Conservation (phyloP, 2,329 filamentous ascomycete species). For the Fusarium sublunatum region DNA sequence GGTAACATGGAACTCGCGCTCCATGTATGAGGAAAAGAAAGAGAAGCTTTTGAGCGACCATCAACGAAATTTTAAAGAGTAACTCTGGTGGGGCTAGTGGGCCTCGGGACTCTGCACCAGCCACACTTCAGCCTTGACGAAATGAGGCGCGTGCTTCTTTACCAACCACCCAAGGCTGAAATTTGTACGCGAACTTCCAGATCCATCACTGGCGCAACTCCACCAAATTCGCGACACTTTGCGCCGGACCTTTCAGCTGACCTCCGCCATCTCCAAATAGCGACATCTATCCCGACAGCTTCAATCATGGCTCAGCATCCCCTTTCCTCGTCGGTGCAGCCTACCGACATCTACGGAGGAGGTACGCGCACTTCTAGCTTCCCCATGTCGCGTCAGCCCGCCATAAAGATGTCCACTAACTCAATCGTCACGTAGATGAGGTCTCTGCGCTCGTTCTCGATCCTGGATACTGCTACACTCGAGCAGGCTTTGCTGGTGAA, state of each 20-base stretch:
- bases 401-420: conserved; percentile 34
- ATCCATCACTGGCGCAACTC: conserved; percentile 41
- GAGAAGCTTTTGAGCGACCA: conserved; percentile 11
- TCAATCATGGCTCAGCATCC: conserved; percentile 66
- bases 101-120: background rate
- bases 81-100: conserved; percentile 6
- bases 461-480: conserved; percentile 88
- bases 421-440: conserved; percentile 73
- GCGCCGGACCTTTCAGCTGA: conserved; percentile 46
- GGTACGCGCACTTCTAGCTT: conserved; percentile 55
- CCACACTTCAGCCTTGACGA: conserved; percentile 32
- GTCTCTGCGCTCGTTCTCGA: conserved; percentile 97
- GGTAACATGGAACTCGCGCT: conserved; percentile 48
- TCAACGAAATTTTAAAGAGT: conserved; percentile 39
- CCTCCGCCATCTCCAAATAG: conserved; percentile 23
- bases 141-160: conserved; percentile 22
- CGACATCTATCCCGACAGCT: conserved; percentile 9
- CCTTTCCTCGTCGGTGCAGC: conserved; percentile 65
- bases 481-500: conserved; percentile 97
- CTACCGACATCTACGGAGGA: conserved; percentile 73
- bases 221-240: conserved; percentile 41
- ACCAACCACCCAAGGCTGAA: conserved; percentile 50
- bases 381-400: conserved; percentile 32
- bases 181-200: conserved; percentile 48
- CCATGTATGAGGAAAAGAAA: conserved; percentile 43